phyloP scores from a whole-genome alignment of 2,329 filamentous ascomycete species.

The Pyrenophora seminiperda region DNA sequence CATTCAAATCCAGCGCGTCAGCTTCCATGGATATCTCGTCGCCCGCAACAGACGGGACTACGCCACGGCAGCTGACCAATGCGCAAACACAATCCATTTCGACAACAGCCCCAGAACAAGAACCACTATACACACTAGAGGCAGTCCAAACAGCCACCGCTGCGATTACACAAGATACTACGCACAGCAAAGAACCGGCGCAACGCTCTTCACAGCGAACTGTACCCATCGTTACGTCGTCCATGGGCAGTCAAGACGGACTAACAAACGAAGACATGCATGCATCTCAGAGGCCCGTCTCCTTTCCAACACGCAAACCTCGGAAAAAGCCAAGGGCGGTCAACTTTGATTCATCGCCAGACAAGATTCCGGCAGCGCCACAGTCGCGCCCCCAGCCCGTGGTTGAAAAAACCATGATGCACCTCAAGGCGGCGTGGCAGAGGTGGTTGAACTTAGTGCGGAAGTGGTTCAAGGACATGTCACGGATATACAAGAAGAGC shows the following conservation, averaged over 20 bases:
- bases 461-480: neutral
- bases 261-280: conserved; percentile 16
- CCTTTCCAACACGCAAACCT: neutral
- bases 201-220: conserved; percentile 12
- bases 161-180: too few species aligned
- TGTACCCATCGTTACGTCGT: conserved; percentile 10
- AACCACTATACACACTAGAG: too few species aligned
- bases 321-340: conserved; percentile 27
- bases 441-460: neutral
- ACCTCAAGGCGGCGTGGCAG: neutral
- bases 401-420: neutral
- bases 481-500: neutral
- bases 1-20: conserved; percentile 29
- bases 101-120: neutral
- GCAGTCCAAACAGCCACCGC: too few species aligned
- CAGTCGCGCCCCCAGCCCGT: neutral
- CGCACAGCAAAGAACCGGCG: conserved; percentile 1
- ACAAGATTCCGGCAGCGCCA: conserved; percentile 1
- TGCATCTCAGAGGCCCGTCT: too few species aligned
- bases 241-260: neutral
- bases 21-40: conserved; percentile 35
- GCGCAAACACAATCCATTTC: neutral
- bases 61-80: neutral
- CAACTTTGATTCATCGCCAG: conserved; percentile 35
- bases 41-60: neutral